phyloP scores from a whole-genome alignment of 2,329 filamentous ascomycete species.

The Pseudonectria buxi region DNA sequence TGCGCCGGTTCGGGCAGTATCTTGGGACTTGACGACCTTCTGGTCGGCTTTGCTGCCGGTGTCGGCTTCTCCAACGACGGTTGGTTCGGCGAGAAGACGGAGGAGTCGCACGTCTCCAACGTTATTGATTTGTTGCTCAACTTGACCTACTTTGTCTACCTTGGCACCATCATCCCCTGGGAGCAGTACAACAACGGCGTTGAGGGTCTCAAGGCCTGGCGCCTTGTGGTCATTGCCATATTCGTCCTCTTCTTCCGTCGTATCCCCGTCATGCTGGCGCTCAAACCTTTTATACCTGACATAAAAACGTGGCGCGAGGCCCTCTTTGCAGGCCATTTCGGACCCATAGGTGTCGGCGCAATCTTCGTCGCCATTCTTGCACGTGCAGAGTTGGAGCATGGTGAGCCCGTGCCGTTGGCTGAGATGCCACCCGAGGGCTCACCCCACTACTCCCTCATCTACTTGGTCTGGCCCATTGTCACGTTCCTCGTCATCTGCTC shows the following conservation, averaged over 20 bases:
- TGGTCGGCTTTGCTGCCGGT: slow-evolving; percentile 89
- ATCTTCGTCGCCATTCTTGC: slow-evolving; percentile 93
- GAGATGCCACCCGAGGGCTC: slow-evolving; percentile 48
- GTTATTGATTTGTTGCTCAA: slow-evolving; percentile 97
- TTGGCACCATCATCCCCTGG: slow-evolving; percentile 97
- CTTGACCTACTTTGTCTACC: slow-evolving; percentile 95
- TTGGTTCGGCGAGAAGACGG: slow-evolving; percentile 97
- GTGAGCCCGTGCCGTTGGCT: slow-evolving; percentile 65
- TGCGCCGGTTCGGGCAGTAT: slow-evolving; percentile 90
- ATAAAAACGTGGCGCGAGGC: slow-evolving; percentile 98
- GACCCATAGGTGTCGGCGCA: slow-evolving; percentile 92
- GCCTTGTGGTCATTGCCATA: slow-evolving; percentile 85
- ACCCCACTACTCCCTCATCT: slow-evolving; percentile 63
- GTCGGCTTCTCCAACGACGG: slow-evolving; percentile 99
- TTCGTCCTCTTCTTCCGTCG: slow-evolving; percentile 93
- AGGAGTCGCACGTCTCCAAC: slow-evolving; percentile 98
- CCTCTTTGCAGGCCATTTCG: slow-evolving; percentile 93
- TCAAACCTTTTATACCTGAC: slow-evolving; percentile 92
- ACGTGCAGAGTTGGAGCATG: slow-evolving; percentile 79
- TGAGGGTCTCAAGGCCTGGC: slow-evolving; percentile 77
- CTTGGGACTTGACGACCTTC: slow-evolving; percentile 83
- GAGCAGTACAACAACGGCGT: slow-evolving; percentile 72
- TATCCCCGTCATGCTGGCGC: slow-evolving; percentile 84
- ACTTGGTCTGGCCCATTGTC: slow-evolving; percentile 90
- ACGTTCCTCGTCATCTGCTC: slow-evolving; percentile 92